Evolutionary conservation across 345 rosid species (phyloP), one percentile per base, ranked within the genome.

Genomic region (Mallotus nudiflorus): DNA sequence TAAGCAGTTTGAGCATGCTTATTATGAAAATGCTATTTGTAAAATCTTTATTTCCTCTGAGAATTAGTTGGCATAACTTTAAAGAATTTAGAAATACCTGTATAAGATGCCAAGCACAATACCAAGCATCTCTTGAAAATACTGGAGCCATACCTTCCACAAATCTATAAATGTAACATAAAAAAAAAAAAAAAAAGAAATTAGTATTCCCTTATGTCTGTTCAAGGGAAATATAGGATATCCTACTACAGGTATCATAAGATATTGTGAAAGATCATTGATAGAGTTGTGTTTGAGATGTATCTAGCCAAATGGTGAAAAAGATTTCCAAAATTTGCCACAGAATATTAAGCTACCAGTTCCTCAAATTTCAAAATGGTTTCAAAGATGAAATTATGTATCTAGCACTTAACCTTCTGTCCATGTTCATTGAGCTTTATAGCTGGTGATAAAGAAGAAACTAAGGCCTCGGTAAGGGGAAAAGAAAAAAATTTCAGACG

Each of bases 121-220:
- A 88, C 99, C 99, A 95, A 66, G 99, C 98, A 77, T 96, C 78
- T 84, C 98, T 90, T 14, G 99, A 92, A 78, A 95, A 92, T 62
- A 95, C 99, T 1, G 99, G 99, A 79, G 99, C 99, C 99, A 95
- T 95, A 31, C 99, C 99, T 79, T 95, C 99, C 62, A 95, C 98
- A 86, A 95, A 95, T 68, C 99, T 95, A 69, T 20, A 75, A 39
- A 70, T 1, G 63, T 11, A 64, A 61, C 18, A 59, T n/a, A 29
- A 52, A 60, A 39, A 7, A 58, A 55, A 20, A 58, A 50, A 50
- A n/a, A 55, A 20, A 58, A 50, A 50, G 16, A 61, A 69, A 69
- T 65, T 59, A 69, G 55, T 24, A 40, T 46, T 64, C 20, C 35
- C 61, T 9, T 22, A 22, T 33, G 28, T 37, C 25, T 22, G 27